phyloP scores from a whole-genome alignment of 139 green algal genomes.

The Pseudopediastrum boryanum region DNA sequence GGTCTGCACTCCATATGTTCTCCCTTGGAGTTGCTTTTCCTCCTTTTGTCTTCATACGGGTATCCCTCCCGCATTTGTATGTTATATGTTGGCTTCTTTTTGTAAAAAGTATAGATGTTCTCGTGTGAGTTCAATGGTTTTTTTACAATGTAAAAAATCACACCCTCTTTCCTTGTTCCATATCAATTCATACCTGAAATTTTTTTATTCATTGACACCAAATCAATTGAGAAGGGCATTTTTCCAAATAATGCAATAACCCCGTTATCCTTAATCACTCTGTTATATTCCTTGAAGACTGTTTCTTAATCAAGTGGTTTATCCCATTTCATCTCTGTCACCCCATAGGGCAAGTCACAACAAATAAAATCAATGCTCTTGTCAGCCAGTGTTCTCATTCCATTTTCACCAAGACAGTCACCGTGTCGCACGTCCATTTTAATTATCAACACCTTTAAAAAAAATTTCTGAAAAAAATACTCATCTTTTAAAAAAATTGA shows the following conservation, averaged over 20 bases:
- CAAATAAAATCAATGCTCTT: too few relatives aligned
- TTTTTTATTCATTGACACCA: slow-evolving; percentile 1
- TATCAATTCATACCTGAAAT: slow-evolving; percentile 8
- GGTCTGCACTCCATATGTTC: background rate
- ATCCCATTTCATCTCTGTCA: too few relatives aligned
- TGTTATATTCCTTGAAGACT: slow-evolving; percentile 10
- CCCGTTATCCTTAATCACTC: slow-evolving; percentile 14
- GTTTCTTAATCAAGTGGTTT: background rate
- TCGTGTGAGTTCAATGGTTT: slow-evolving; percentile 6
- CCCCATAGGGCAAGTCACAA: too few relatives aligned
- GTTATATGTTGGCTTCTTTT: background rate
- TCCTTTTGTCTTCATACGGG: background rate
- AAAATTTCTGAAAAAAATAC: too few relatives aligned
- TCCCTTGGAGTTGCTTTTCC: background rate
- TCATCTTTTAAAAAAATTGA: too few relatives aligned
- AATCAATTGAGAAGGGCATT: slow-evolving; percentile 2
- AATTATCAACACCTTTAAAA: too few relatives aligned
- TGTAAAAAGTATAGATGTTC: background rate
- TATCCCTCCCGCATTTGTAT: background rate
- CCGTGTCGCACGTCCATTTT: too few relatives aligned
- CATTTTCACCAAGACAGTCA: too few relatives aligned
- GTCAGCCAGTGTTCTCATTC: too few relatives aligned
- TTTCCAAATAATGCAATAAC: slow-evolving; percentile 5
- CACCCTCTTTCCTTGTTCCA: background rate
- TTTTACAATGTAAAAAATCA: background rate